These are phyloP conservation scores for Monilinia fructigena DNA, from an alignment of 2,329 filamentous ascomycete genomes.

Conservation along the genomic window DNA sequence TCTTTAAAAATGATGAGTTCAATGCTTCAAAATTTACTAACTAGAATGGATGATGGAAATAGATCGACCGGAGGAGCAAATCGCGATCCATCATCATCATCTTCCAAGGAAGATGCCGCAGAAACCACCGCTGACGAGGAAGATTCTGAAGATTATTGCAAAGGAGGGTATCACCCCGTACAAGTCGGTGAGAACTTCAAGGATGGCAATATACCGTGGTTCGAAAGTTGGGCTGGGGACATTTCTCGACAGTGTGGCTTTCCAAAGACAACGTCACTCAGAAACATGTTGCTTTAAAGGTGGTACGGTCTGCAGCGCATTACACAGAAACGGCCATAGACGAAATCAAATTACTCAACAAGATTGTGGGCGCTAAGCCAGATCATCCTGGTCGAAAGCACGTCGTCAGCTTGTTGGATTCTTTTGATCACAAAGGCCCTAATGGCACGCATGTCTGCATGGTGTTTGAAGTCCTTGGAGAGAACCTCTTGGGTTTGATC, in stretches of 20 bases:
- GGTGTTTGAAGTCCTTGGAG: constrained; percentile 97
- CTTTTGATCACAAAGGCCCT: constrained; percentile 95
- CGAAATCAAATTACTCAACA: constrained; percentile 97
- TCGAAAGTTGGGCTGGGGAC: constrained; percentile 95
- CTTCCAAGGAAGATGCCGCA: constrained; percentile 76
- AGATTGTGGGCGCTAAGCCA: constrained; percentile 93
- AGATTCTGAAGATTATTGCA: constrained; percentile 98
- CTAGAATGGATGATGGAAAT: constrained; percentile 34
- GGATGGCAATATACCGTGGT: constrained; percentile 93
- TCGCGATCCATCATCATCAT: constrained; percentile 57
- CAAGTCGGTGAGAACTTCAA: constrained; percentile 95
- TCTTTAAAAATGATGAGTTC: constrained; percentile 35
- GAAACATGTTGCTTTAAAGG: constrained; percentile 96
- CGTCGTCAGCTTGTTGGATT: constrained; percentile 93
- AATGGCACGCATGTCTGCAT: constrained; percentile 98
- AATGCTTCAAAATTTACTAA: constrained; percentile 37
- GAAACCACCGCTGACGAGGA: constrained; percentile 97
- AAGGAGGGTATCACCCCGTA: constrained; percentile 96
- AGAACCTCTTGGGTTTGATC: constrained; percentile 92
- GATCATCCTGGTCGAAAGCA: constrained; percentile 91
- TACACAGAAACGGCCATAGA: constrained; percentile 99
- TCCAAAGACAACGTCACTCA: constrained; percentile 79
- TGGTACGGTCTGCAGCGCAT: constrained; percentile 94
- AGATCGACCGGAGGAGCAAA: constrained; percentile 38
- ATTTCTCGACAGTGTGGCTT: constrained; percentile 95